These are phyloP conservation scores for Apophysomyces ossiformis DNA, from an alignment of 371 early-diverging fungal genomes.

Conservation along the genomic window DNA sequence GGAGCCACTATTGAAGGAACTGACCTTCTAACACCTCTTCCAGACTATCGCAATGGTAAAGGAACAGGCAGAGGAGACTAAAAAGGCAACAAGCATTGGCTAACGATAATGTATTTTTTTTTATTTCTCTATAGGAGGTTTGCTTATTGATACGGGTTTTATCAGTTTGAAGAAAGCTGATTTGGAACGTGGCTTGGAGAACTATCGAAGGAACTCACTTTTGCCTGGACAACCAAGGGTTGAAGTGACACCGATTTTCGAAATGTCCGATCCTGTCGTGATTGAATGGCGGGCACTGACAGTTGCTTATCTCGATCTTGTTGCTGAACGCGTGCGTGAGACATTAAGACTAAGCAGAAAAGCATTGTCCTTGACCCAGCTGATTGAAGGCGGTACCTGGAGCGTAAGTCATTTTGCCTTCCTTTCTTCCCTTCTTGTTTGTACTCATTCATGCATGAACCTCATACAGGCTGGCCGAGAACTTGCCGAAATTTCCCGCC, in stretches of 20 bases:
- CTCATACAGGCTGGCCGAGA: constrained; percentile 81
- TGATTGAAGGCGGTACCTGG: constrained; percentile 93
- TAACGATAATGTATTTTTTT: too few relatives aligned
- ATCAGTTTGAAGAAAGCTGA: constrained; percentile 41
- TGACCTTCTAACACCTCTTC: constrained; percentile 83
- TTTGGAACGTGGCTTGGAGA: constrained; percentile 46
- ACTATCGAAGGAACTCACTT: constrained; percentile 47
- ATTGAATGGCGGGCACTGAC: constrained; percentile 95
- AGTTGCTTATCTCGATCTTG: constrained; percentile 78
- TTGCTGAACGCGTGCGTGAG: constrained; percentile 71
- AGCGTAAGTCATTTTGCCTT: constrained; percentile 48
- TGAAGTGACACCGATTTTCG: constrained; percentile 71
- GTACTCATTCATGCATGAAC: neutral
- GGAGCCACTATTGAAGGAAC: constrained; percentile 68
- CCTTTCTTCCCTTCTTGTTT: neutral
- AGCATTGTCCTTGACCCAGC: constrained; percentile 75
- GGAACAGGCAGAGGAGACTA: neutral
- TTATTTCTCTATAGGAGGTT: constrained; percentile 32
- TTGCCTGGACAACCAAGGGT: constrained; percentile 48
- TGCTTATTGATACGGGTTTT: constrained; percentile 50
- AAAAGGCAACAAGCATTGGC: neutral
- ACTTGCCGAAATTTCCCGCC: constrained; percentile 78
- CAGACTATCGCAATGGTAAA: constrained; percentile 90
- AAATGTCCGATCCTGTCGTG: constrained; percentile 80
- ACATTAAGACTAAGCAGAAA: constrained; percentile 59